These are phyloP conservation scores for Stagonosporopsis chrysanthemi DNA, from an alignment of 2,329 filamentous ascomycete genomes.

Conservation along the genomic window DNA sequence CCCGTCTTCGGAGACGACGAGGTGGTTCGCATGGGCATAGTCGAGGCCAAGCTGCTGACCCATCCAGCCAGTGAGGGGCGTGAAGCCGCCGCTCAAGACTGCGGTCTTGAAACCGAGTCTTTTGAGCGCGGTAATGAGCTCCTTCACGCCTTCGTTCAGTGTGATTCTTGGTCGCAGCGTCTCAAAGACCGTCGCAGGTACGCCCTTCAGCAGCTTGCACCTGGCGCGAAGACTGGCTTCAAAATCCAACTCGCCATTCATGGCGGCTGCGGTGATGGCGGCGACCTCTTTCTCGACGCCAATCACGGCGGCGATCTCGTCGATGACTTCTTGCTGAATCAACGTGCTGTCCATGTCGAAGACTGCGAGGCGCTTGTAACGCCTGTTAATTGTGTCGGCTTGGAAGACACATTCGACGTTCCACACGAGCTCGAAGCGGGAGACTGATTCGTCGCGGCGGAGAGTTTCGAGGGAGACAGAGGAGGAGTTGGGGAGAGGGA, in stretches of 20 bases:
- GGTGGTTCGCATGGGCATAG: constrained; percentile 87
- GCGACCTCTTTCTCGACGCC: constrained; percentile 84
- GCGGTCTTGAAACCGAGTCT: constrained; percentile 84
- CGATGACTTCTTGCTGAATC: constrained; percentile 97
- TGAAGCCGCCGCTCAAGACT: constrained; percentile 91
- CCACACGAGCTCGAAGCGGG: constrained; percentile 84
- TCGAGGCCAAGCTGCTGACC: constrained; percentile 82
- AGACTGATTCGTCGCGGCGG: constrained; percentile 80
- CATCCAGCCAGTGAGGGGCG: constrained; percentile 87
- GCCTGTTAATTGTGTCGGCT: constrained; percentile 73
- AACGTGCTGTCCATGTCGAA: constrained; percentile 99
- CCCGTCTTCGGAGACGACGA: constrained; percentile 65
- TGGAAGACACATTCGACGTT: constrained; percentile 86
- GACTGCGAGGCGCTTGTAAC: constrained; percentile 84
- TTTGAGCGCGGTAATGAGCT: constrained; percentile 77
- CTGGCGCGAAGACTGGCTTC: constrained; percentile 81
- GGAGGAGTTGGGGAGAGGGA: constrained; percentile 64
- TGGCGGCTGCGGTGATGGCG: constrained; percentile 88
- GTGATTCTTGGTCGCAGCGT: constrained; percentile 77
- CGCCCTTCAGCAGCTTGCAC: constrained; percentile 80
- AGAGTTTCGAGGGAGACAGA: constrained; percentile 68
- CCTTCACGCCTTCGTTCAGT: constrained; percentile 80
- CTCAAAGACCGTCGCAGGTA: constrained; percentile 80
- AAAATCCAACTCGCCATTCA: constrained; percentile 96
- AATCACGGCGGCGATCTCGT: constrained; percentile 86